These are phyloP conservation scores for Gleditsia sinensis DNA, from an alignment of 306 rosid genomes.

Conservation along the genomic window DNA sequence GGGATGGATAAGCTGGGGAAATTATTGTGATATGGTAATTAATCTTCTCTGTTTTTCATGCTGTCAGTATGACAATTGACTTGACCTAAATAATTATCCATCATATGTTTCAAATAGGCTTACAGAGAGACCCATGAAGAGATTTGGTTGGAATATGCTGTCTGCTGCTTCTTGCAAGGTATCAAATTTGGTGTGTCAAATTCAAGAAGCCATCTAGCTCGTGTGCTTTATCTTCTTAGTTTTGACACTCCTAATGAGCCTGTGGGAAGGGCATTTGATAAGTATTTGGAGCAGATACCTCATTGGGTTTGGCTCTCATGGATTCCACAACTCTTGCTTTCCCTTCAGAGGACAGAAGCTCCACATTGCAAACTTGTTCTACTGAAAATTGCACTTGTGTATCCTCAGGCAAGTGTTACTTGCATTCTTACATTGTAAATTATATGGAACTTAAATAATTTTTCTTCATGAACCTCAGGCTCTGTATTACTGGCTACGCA, in stretches of 20 bases:
- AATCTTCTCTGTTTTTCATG: conserved; percentile 24
- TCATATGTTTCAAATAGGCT: conserved; percentile 58
- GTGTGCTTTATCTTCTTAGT: conserved; percentile 95
- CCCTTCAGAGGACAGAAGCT: conserved; percentile 98
- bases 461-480: conserved; percentile 62
- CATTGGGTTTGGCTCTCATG: conserved; percentile 99
- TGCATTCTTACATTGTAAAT: conserved; percentile 6
- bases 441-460: conserved; percentile 29
- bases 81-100: conserved; percentile 29
- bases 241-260: conserved; percentile 89
- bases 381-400: conserved; percentile 78
- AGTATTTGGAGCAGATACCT: conserved; percentile 87
- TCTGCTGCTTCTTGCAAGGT: conserved; percentile 96
- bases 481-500: conserved; percentile 97
- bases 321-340: conserved; percentile 98
- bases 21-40: conserved; percentile 91
- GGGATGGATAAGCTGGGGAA: conserved; percentile 99
- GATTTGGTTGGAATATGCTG: conserved; percentile 96
- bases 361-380: conserved; percentile 95
- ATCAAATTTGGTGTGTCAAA: conserved; percentile 89
- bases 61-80: conserved; percentile 27
- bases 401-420: conserved; percentile 76
- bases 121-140: conserved; percentile 86
- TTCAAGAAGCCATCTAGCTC: conserved; percentile 98
- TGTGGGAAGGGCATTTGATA: conserved; percentile 94